Conservation (phyloP, 139 green algal species). For the Parachlorella kessleri region DNA sequence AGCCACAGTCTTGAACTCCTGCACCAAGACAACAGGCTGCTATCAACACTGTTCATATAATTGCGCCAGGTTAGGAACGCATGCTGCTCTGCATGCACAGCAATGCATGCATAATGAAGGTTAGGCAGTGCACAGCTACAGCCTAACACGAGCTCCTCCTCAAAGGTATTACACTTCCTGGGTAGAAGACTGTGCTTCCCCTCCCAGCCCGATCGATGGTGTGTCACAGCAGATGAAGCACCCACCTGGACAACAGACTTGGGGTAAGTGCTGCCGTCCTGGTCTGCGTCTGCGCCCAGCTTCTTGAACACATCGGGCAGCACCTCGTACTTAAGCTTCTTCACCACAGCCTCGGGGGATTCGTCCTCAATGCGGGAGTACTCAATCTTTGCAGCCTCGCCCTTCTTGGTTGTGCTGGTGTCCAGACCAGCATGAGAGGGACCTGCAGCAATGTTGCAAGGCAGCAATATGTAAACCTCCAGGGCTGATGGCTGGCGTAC, state of each 20-base stretch:
- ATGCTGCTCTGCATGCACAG: too few species aligned
- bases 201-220: too few species aligned
- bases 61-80: too few species aligned
- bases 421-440: too few species aligned
- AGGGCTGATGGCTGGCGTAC: too few species aligned
- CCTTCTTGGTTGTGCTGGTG: background rate
- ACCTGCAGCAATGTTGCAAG: background rate
- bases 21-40: background rate
- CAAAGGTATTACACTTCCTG: background rate
- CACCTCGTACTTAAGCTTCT: background rate
- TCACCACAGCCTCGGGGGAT: background rate
- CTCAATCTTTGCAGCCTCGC: background rate
- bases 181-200: background rate
- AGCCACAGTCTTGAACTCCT: background rate
- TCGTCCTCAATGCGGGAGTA: background rate
- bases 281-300: too few species aligned
- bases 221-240: background rate
- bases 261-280: background rate
- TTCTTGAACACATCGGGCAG: background rate
- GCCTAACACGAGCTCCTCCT: too few species aligned
- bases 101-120: background rate
- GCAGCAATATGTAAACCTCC: too few species aligned
- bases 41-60: too few species aligned
- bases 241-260: background rate
- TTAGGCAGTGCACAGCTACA: background rate